Evolutionary conservation across 2,329 filamentous ascomycete species (phyloP).

Genomic region (Lachnellula hyalina): DNA sequence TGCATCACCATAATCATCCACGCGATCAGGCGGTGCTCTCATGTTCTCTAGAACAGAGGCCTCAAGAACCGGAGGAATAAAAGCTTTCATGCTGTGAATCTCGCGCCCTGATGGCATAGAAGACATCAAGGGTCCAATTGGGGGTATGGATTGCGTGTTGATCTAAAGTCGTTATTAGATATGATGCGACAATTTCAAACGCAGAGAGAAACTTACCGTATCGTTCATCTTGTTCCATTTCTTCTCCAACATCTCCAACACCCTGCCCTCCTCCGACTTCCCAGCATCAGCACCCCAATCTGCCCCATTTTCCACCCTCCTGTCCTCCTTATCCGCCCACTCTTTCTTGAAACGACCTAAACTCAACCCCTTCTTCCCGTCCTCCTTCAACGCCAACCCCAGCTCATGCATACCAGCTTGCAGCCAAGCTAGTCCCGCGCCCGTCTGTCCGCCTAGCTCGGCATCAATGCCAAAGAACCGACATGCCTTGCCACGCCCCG

Average conservation of each 20-base stretch:
- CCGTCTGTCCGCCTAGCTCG: slow-evolving; percentile 74
- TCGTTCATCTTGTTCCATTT: slow-evolving; percentile 96
- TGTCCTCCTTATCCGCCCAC: slow-evolving; percentile 74
- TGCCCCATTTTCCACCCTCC: slow-evolving; percentile 66
- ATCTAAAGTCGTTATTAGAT: slow-evolving; percentile 46
- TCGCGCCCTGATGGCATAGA: slow-evolving; percentile 85
- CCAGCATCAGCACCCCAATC: slow-evolving; percentile 82
- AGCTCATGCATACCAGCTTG: slow-evolving; percentile 71
- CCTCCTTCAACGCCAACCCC: slow-evolving; percentile 49
- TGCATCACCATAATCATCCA: slow-evolving; percentile 36
- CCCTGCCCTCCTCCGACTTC: slow-evolving; percentile 73
- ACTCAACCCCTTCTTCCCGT: slow-evolving; percentile 46
- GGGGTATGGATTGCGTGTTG: slow-evolving; percentile 72
- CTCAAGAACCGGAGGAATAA: slow-evolving; percentile 59
- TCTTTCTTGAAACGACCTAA: slow-evolving; percentile 66
- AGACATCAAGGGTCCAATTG: slow-evolving; percentile 64
- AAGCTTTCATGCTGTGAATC: slow-evolving; percentile 69
- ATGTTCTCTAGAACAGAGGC: slow-evolving; percentile 58
- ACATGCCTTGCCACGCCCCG: slow-evolving; percentile 77
- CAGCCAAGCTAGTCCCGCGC: slow-evolving; percentile 82
- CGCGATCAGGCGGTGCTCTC: slow-evolving; percentile 46
- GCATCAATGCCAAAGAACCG: slow-evolving; percentile 88
- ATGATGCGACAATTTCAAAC: not conserved
- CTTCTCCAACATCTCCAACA: slow-evolving; percentile 77
- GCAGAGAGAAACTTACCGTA: slow-evolving; percentile 53